Evolutionary conservation across 306 rosid genomes (phyloP), one percentile per base, ranked within the genome.

Genomic region (Prunus kanzakura): DNA sequence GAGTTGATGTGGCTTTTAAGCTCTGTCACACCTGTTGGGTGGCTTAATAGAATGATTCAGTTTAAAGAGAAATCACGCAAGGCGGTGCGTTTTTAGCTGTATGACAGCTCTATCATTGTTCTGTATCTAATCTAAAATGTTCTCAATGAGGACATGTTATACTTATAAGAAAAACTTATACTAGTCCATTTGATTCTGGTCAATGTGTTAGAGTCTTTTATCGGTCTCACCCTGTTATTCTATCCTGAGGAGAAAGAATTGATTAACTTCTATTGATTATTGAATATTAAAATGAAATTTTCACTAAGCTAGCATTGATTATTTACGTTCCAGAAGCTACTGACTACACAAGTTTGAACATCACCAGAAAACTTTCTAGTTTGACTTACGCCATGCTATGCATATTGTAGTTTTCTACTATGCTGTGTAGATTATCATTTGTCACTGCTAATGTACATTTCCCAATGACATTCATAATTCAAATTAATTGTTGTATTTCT

Each of bases 1-100:
- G 98, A 95, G 79, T 76, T 95, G 87, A 92, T 95, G 98, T 95
- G 98, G 98, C 76, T 95, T 45, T 85, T 95, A 65, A 92, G 97
- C 81, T 89, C 96, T 76, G 86, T 88, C 25, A 84, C 97, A 20
- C 98, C 98, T 67, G 90, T 95, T 75, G 96, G 98, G 71, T 89
- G 98, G 98, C 88, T 95, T 60, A 86, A 92, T 81, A 88, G 81
- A 84, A 95, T 95, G 97, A 95, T 95, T 72, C 98, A 95, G 87
- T 95, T 95, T 82, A 95, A 92, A 85, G 98, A 95, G 88, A 95
- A 95, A 87, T 95, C 98, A 58, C 89, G 88, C 82, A 95, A 92
- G 96, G 91, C 93, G 97, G 98, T 94, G 91, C 82, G 97, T 87
- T 79, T 66, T 57, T 83, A 71, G 80, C 86, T 86, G 86, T 86